Conservation (phyloP, 257 asterid genomes). For the Solanum chilense region DNA sequence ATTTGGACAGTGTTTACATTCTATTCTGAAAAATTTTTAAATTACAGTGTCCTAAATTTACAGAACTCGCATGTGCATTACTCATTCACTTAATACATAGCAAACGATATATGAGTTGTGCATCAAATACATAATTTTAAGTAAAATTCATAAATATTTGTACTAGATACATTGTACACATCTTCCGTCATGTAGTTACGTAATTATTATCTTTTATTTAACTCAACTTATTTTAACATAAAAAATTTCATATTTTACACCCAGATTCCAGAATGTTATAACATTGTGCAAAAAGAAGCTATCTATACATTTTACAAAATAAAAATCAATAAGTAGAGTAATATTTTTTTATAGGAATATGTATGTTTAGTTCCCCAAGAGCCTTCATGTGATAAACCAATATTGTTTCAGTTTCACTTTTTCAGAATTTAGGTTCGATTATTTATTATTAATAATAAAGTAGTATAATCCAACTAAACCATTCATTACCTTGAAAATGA, state of each 20-base stretch:
- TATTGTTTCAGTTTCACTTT: neutral
- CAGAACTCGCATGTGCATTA: too few species aligned
- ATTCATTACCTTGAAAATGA: neutral
- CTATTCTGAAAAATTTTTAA: too few species aligned
- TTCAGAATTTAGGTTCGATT: neutral
- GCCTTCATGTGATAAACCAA: neutral
- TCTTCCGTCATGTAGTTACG: fast-evolving
- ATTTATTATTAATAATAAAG: neutral
- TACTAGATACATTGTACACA: too few species aligned
- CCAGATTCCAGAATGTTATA: too few species aligned
- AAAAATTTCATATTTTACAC: neutral
- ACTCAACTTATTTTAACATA: neutral
- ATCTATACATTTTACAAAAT: neutral
- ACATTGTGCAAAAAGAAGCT: neutral
- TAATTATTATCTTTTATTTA: too few species aligned
- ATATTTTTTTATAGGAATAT: too few species aligned
- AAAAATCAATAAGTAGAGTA: neutral
- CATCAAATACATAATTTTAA: neutral
- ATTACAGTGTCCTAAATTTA: too few species aligned
- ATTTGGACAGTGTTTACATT: too few species aligned
- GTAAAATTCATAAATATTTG: too few species aligned
- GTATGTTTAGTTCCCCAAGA: neutral
- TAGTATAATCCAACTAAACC: neutral
- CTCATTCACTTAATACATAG: neutral
- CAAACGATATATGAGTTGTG: neutral